Base-by-base conservation (phyloP, 2,329 filamentous ascomycete genomes). In the Colletotrichum magnum region DNA sequence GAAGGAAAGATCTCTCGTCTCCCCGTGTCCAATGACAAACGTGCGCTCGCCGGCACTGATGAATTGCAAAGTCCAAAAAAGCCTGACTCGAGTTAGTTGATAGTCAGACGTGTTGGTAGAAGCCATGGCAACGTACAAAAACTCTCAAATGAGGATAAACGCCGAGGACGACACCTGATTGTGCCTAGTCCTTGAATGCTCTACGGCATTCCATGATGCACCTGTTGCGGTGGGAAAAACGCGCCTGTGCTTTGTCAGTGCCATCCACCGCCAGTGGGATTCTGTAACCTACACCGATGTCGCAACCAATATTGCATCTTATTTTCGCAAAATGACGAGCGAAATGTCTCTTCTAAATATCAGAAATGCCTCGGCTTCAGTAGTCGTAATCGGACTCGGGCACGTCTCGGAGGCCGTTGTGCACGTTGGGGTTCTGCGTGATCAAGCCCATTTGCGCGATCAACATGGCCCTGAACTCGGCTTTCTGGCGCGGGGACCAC, bases 401-500 rank as follows among this genome's bases (percentile, higher is more conserved):
- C 4, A 18, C 24, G 6, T 63, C 16, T 9, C 62, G 13, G 9
- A 67, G 58, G 4, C 64, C 64, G 7, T 56, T 52, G 18, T 24
- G 21, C 10, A 58, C 18, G 15, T 28, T 26, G 12, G 58, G 52
- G 5, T 58, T 58, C 6, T 26, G 45, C n/a, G 51, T 63, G 16
- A 10, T 43, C 24, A 41, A 21, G 21, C 41, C 43, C 5, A 67
- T 10, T 6, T 41, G 51, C 45, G 57, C 39, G 5, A 45, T 51
- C 16, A 62, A 6, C 4, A 52, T 45, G 15, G 15, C 26, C 9
- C 54, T 21, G n/a, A 67, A 63, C 2, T 45, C 52, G 7, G n/a
- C 51, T 39, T 67, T 67, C 4, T 18, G 21, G 21, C 16, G 43
- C 2, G 58, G 52, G 26, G 64, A 63, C 64, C 64, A 67, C 16